Conservation (phyloP, 73 alveolate species). For the Tetrahymena borealis region DNA sequence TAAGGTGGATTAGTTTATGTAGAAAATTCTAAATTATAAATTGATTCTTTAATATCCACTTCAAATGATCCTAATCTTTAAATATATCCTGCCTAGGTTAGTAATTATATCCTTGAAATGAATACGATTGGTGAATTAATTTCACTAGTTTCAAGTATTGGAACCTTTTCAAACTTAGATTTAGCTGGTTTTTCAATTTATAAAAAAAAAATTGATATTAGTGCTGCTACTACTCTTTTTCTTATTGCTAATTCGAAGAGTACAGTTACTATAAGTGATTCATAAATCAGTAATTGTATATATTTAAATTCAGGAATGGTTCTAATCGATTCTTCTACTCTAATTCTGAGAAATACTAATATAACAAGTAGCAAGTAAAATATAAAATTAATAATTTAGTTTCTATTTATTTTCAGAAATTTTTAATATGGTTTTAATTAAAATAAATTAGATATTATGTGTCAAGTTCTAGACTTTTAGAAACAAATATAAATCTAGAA, state of each 20-base stretch:
- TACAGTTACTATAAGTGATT: background rate
- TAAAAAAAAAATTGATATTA: background rate
- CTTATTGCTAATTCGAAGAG: background rate
- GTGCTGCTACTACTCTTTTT: background rate
- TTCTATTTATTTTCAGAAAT: background rate
- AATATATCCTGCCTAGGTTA: background rate
- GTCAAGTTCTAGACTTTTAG: background rate
- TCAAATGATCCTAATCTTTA: background rate
- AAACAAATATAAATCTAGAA: background rate
- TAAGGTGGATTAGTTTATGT: background rate
- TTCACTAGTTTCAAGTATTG: background rate
- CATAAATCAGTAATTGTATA: background rate
- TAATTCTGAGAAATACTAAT: background rate
- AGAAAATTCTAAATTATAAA: background rate
- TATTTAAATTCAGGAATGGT: background rate
- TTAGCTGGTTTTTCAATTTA: background rate
- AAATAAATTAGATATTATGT: background rate
- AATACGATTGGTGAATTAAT: background rate
- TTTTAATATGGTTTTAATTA: background rate
- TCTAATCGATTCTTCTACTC: background rate
- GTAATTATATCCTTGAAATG: background rate
- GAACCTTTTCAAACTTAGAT: background rate
- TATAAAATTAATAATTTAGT: background rate
- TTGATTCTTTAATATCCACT: background rate
- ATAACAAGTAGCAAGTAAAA: background rate